Base-by-base conservation (phyloP, 352 stramenopile genomes). In the Pythium sp. region DNA sequence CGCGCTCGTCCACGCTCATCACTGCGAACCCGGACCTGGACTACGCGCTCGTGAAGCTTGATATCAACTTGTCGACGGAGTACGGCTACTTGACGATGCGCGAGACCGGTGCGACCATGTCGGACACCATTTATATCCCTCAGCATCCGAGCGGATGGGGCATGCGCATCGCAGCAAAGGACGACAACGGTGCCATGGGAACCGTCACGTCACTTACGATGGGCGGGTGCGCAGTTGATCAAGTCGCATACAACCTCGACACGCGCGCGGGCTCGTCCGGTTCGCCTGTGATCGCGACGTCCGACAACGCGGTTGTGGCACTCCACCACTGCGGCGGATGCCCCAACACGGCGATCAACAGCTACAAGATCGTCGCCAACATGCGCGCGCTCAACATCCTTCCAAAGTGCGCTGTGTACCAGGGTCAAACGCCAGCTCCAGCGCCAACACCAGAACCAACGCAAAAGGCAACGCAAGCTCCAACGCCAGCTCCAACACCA, bases 271-370 rank as follows among this genome's bases (percentile, higher is more conserved):
- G 86, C 0, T 91, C 86, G 49, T 94, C 84, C 0, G 86, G 86
- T 7, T 92, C 86, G 8, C 86, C 86, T 0, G 73, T 94, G 8
- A 73, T 93, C 30, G 73, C 81, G 6, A 81, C 61, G 67, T 65
- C 26, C 0, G 86, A 94, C 60, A 91, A 94, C 47, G 46, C 65
- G 2, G 86, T 94, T 3, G 69, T 92, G 26, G 86, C 71, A 5
- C 71, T 94, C 4, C 86, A 93, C 63, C 86, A 93, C 66, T 94
- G 86, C 57, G 86, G 86, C 1, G 84, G 84, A 1, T 94, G 86
- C 32, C 82, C 80, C 4, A 94, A 94, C 62, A 89, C 81, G 2
- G 84, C 81, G 11, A 84, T 93, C 61, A 91, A 91, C 68, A 82
- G 69, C 51, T 70, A 90, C 61, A 83, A 84, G 54, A 80, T 94